Evolutionary conservation across 352 stramenopile genomes (phyloP), one percentile per base, ranked within the genome.

Genomic region (Phytophthora litchii): DNA sequence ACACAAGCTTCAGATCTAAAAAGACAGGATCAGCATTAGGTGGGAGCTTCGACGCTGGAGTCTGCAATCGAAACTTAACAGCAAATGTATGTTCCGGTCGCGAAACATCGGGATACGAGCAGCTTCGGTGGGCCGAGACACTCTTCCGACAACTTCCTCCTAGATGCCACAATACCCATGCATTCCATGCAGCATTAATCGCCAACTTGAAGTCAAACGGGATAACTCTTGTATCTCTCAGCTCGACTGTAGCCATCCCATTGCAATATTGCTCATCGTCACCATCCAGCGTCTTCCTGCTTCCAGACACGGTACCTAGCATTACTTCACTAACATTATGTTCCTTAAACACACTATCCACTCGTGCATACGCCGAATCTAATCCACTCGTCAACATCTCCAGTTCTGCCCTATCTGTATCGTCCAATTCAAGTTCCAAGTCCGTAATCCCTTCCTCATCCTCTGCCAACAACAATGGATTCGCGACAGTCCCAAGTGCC

Each of bases 101-200:
- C 13, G 64, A 58, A 14, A 75, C 42, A 8, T 70, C 51, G 2
- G 64, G 61, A 21, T 72, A 72, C n/a, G 64, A 68, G 23, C 61
- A 72, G 43, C 62, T 75, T 10, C 54, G 51, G 37, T 63, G 59
- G 31, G 61, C 64, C 25, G 67, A 64, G 9, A 70, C 53, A 17
- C 67, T 75, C 32, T 72, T 72, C 12, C 61, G 54, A 51, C 54
- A 72, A 8, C 46, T 66, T 10, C 67, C 67, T 27, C 67, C 61
- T 5, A 72, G 21, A 53, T 72, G 62, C 67, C 67, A 75, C 19
- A 75, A 27, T 25, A 75, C 61, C 67, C 67, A 75, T 42, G 62
- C 51, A n/a, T 75, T 67, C 67, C 67, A 75, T 5, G 59, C 62
- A 8, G 67, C 67, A 19, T 75, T 61, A 25, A 75, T 67, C 0